Base-by-base conservation (phyloP, 306 rosid species). In the Castanospermum australe region DNA sequence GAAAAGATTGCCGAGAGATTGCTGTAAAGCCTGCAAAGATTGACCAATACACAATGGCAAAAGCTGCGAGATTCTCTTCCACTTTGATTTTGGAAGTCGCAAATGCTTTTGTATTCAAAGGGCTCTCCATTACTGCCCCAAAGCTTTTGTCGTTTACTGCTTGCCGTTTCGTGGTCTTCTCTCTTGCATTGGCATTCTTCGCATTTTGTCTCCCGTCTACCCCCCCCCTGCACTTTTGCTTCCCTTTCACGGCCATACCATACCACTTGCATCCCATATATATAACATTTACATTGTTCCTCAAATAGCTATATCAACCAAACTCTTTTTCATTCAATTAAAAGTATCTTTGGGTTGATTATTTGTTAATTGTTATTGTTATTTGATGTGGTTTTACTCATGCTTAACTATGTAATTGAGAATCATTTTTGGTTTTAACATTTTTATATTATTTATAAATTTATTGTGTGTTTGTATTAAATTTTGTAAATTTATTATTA, bases 1-100 rank as follows among this genome's bases (percentile, higher is more conserved):
- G 1, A 2, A 2, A 36, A 21, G 33, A 18, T 57, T 57, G 25
- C 48, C 2, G 20, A 38, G 38, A 72, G 62, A 52, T 2, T 30
- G 79, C 68, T 62, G 82, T 68, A 68, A 75, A 62, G 77, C 32
- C 75, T 35, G 60, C 52, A 25, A 48, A 63, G 55, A 38, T 70
- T 76, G 82, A 82, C 82, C 78, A 82, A 57, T 21, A 45, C 81
- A 67, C 64, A 33, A 38, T 13, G 7, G 33, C 65, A 11, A 71
- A 72, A 47, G 64, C 79, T 69, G 80, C 48, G 74, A 79, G 90
- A 87, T 86, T 79, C 87, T 74, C 78, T 64, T 67, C 36, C 76
- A 56, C 77, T 35, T 20, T 54, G 13, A 18, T 81, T 81, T 79
- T 75, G 77, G 57, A 72, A 78, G 78, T 67, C 67, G 52, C 87